Conservation (phyloP, 2,329 filamentous ascomycete genomes). For the Acephala macrosclerotiorum region DNA sequence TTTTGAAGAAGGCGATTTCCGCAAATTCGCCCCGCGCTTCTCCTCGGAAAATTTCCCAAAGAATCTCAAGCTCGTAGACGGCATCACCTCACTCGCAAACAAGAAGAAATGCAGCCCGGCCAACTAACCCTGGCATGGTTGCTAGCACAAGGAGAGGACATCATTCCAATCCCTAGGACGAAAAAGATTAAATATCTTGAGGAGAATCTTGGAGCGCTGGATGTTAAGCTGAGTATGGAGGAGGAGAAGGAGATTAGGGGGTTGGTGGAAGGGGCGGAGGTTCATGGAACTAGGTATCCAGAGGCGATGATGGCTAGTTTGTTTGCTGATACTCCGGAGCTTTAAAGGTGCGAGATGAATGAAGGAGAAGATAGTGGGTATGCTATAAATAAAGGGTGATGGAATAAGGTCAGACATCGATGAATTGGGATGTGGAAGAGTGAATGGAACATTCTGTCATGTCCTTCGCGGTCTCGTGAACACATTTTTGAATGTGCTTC, state of each 20-base stretch:
- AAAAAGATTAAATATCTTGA: slow-evolving; percentile 56
- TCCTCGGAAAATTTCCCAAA: slow-evolving; percentile 56
- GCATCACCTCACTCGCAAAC: slow-evolving; percentile 56
- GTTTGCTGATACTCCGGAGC: slow-evolving; percentile 34
- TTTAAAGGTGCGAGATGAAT: slow-evolving; percentile 19
- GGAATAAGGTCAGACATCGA: no score
- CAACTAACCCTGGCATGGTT: slow-evolving; percentile 72
- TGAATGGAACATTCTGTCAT: no score
- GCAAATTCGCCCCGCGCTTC: slow-evolving; percentile 54
- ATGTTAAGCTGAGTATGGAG: slow-evolving; percentile 46
- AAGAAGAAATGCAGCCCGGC: slow-evolving; percentile 59
- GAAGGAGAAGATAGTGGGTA: neutral
- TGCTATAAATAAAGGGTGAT: no score
- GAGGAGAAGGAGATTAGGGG: slow-evolving; percentile 48
- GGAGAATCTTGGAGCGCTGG: slow-evolving; percentile 50
- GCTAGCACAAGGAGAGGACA: slow-evolving; percentile 63
- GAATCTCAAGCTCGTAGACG: slow-evolving; percentile 61
- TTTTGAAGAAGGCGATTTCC: slow-evolving; percentile 59
- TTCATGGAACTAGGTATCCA: slow-evolving; percentile 26
- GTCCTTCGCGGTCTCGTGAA: no score
- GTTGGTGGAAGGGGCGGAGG: slow-evolving; percentile 44
- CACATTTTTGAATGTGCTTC: no score
- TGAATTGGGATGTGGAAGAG: no score
- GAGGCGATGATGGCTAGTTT: slow-evolving; percentile 18
- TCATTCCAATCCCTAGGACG: slow-evolving; percentile 65